These are phyloP conservation scores for Suhomyces wounanorum DNA, from an alignment of 1,139 yeast genomes.

Conservation along the genomic window DNA sequence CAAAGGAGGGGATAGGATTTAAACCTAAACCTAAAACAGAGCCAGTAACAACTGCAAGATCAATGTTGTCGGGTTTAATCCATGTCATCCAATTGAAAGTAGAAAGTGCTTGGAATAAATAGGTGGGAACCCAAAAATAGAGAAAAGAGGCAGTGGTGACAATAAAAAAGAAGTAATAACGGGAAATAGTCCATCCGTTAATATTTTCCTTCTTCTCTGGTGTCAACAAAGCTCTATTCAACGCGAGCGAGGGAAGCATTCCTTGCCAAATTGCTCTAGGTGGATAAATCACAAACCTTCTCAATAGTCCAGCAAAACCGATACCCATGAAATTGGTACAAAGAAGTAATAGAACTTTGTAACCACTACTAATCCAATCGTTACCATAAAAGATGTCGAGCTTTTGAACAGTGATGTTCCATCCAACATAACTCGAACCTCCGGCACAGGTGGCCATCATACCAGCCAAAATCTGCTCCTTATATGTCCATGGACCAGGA, in stretches of 20 bases:
- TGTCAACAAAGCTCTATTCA: constrained; percentile 22
- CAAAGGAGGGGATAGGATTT: constrained; percentile 23
- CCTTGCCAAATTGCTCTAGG: constrained; percentile 21
- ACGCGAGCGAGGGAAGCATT: constrained; percentile 22
- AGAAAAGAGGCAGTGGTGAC: constrained; percentile 17
- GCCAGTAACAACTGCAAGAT: constrained; percentile 22
- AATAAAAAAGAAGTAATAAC: constrained; percentile 19
- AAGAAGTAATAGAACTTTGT: constrained; percentile 18
- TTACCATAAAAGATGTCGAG: constrained; percentile 18
- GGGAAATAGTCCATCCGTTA: constrained; percentile 24
- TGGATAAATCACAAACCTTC: constrained; percentile 23
- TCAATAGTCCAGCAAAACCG: constrained; percentile 25
- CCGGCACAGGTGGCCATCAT: constrained; percentile 22
- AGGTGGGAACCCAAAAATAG: constrained; percentile 24
- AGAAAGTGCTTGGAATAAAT: constrained; percentile 20
- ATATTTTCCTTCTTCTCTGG: constrained; percentile 20
- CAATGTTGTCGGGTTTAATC: constrained; percentile 22
- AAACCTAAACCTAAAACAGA: constrained; percentile 19
- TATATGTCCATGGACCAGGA: constrained; percentile 28
- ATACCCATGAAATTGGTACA: constrained; percentile 25
- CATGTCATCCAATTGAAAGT: constrained; percentile 25
- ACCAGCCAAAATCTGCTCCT: constrained; percentile 26
- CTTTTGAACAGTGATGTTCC: constrained; percentile 22
- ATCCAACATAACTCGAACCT: constrained; percentile 15
- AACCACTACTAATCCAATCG: constrained; percentile 22